A percentile compares a stretch with the other conserved stretches of the same genome.
phyloP scores from a whole-genome alignment of 2,329 filamentous ascomycete species.

The Huntiella decipiens region DNA sequence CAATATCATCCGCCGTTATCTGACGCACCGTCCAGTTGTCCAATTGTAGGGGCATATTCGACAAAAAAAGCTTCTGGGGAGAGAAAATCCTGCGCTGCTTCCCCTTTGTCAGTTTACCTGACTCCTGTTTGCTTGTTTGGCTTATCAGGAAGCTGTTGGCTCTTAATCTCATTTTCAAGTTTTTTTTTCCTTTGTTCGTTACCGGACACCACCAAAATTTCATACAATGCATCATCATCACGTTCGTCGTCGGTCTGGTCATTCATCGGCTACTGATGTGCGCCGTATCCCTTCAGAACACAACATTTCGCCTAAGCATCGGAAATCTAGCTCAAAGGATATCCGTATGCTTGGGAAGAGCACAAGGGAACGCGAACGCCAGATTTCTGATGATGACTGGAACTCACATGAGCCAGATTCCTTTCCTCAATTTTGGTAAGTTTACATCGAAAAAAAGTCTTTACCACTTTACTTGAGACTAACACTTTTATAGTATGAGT shows the following conservation, averaged over 20 bases:
- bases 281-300: conserved; percentile 28
- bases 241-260: conserved; percentile 32
- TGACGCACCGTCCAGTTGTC: neutral
- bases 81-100: too few relatives aligned
- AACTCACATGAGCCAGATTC: conserved; percentile 38
- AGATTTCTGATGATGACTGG: conserved; percentile 24
- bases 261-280: conserved; percentile 35
- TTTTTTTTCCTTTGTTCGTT: too few relatives aligned
- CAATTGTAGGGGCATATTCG: too few relatives aligned
- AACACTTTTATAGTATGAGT: conserved; percentile 31
- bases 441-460: conserved; percentile 14
- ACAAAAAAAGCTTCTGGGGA: too few relatives aligned
- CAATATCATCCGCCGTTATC: too few relatives aligned
- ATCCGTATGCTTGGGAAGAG: conserved; percentile 31
- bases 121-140: conserved; percentile 3
- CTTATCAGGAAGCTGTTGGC: too few relatives aligned
- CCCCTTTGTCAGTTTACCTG: neutral
- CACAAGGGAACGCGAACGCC: conserved; percentile 30
- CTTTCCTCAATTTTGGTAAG: conserved; percentile 48
- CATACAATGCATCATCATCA: conserved; percentile 19
- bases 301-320: conserved; percentile 27
- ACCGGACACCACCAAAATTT: neutral
- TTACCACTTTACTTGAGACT: neutral
- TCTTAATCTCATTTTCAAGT: too few relatives aligned
- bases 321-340: conserved; percentile 23